These are phyloP conservation scores for Kodamaea fukazawae DNA, from an alignment of 805 yeast species.

Conservation along the genomic window DNA sequence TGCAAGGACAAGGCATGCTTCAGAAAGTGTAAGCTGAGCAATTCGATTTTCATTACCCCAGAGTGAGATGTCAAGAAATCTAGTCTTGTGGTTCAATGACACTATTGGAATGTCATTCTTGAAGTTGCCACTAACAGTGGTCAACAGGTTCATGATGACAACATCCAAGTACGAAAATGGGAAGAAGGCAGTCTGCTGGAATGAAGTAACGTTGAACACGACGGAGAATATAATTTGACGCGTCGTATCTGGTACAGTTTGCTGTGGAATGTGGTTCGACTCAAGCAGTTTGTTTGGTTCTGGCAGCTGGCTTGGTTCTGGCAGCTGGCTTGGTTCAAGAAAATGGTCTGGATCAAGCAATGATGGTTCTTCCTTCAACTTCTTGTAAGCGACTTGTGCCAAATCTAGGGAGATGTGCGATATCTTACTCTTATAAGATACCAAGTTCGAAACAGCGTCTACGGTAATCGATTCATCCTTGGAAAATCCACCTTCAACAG, in stretches of 20 bases:
- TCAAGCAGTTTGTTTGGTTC: too few species aligned
- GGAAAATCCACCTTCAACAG: not conserved
- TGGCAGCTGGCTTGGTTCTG: too few species aligned
- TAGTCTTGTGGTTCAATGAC: not conserved
- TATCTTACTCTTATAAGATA: constrained; percentile 19
- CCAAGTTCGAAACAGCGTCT: constrained; percentile 14
- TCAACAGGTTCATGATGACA: constrained; percentile 1
- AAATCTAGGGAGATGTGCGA: constrained; percentile 13
- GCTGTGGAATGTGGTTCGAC: too few species aligned
- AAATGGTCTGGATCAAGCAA: too few species aligned
- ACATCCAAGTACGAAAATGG: constrained; percentile 13
- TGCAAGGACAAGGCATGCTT: constrained; percentile 10
- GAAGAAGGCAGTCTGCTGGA: constrained; percentile 12
- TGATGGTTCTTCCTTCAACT: too few species aligned
- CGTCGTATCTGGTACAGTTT: too few species aligned
- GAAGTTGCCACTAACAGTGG: not conserved
- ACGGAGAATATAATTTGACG: not conserved
- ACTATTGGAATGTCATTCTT: not conserved
- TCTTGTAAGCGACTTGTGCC: too few species aligned
- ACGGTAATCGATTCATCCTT: constrained; percentile 5
- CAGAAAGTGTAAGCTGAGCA: constrained; percentile 5
- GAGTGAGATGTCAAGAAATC: constrained; percentile 5
- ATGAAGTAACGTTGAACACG: constrained; percentile 1
- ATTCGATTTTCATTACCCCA: constrained; percentile 9
- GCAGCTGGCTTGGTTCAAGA: too few species aligned